Percentiles rank a stretch among this genome's conserved stretches.
phyloP scores from a whole-genome alignment of 225 moss, liverwort and hornwort species.

The Asterella californica region DNA sequence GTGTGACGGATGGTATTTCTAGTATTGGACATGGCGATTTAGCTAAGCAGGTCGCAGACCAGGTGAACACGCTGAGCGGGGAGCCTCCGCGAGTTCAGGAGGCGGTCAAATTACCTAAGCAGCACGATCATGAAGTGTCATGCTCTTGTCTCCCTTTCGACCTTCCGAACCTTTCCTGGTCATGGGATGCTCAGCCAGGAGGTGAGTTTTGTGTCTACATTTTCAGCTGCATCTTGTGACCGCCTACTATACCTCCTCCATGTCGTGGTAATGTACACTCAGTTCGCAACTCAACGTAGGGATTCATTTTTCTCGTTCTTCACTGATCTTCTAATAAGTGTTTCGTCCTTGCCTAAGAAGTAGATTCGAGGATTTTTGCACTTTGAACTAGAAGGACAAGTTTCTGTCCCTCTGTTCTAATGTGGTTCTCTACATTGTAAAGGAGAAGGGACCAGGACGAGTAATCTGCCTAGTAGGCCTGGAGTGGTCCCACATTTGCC shows the following conservation, averaged over 20 bases:
- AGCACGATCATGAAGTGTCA: not conserved
- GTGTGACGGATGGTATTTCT: not conserved
- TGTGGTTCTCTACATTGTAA: not conserved
- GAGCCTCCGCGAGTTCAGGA: not conserved
- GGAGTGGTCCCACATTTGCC: not conserved
- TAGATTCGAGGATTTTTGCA: not conserved
- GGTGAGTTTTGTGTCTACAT: not conserved
- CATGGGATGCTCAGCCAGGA: not conserved
- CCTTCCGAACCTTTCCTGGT: not conserved
- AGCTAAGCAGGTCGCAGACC: not conserved
- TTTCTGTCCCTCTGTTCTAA: not conserved
- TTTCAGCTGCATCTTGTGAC: not conserved
- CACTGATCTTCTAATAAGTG: too few species aligned
- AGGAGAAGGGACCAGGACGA: not conserved
- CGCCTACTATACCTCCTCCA: not conserved
- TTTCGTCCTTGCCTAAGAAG: not conserved
- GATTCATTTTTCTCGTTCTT: too few species aligned
- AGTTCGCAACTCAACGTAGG: not conserved
- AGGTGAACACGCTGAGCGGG: not conserved
- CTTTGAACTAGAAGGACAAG: not conserved
- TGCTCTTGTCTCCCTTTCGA: slow-evolving; percentile 12
- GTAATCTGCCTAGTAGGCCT: not conserved
- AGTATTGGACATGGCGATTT: not conserved
- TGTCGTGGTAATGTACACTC: not conserved
- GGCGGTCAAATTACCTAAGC: not conserved